A percentile compares a stretch with the other conserved stretches of the same genome.
Evolutionary conservation across 2,329 filamentous ascomycete species (phyloP).

Genomic region (Aurifilum marmelostoma): DNA sequence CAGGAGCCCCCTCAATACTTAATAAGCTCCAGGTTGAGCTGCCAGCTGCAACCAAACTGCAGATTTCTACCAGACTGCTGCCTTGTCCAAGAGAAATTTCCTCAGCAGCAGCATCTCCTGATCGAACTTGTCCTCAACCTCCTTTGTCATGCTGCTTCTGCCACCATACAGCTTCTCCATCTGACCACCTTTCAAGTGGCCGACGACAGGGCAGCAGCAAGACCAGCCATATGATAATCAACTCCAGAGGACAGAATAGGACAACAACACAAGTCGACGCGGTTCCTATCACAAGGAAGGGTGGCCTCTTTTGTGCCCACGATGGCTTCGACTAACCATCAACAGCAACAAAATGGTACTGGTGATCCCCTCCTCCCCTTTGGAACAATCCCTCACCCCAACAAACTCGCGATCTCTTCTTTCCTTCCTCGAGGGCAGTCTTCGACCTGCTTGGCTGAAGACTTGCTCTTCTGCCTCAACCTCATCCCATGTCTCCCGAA

Average conservation of each 20-base stretch:
- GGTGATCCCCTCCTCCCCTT: conserved; percentile 20
- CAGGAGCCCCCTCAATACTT: neutral
- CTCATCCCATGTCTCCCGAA: conserved; percentile 22
- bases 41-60: neutral
- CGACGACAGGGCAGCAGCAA: neutral
- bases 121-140: neutral
- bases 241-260: neutral
- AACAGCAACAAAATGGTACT: conserved; percentile 38
- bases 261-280: neutral
- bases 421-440: too few relatives aligned
- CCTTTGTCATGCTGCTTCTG: conserved; percentile 22
- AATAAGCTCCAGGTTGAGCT: neutral
- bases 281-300: neutral
- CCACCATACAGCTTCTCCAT: neutral
- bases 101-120: neutral
- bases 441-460: neutral
- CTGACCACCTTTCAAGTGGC: neutral
- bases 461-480: neutral
- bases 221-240: neutral
- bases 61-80: neutral
- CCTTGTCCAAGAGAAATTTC: neutral
- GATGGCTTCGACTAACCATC: conserved; percentile 42
- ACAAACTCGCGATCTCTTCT: neutral
- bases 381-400: neutral
- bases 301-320: conserved; percentile 20